Conservation (phyloP, 208 protist species). For the Leishmania tropica region DNA sequence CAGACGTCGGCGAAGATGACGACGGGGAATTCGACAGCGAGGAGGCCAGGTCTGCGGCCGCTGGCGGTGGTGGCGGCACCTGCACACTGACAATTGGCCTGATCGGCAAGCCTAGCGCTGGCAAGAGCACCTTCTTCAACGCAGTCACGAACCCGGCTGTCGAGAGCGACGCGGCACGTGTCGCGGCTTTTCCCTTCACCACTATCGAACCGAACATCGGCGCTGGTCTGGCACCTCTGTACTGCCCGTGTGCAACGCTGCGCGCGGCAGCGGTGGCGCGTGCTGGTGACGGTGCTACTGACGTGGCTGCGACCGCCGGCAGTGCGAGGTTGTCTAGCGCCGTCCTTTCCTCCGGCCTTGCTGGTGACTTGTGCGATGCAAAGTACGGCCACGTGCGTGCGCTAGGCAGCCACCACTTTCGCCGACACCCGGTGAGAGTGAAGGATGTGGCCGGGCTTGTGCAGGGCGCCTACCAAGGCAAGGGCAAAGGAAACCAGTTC, state of each 20-base stretch:
- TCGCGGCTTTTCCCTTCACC: slow-evolving; percentile 94
- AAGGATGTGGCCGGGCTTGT: slow-evolving; percentile 95
- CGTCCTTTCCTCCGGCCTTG: slow-evolving; percentile 11
- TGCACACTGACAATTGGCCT: slow-evolving; percentile 91
- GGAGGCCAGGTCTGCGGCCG: slow-evolving; percentile 1
- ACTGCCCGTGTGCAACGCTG: slow-evolving; percentile 68
- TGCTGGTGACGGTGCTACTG: background rate
- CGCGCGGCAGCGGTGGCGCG: background rate
- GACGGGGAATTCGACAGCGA: background rate
- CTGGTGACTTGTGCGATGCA: slow-evolving; percentile 50
- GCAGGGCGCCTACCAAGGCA: slow-evolving; percentile 93
- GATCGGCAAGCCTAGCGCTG: slow-evolving; percentile 93
- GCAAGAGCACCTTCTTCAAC: slow-evolving; percentile 96
- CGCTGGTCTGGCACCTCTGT: slow-evolving; percentile 53
- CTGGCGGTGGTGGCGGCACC: slow-evolving; percentile 38
- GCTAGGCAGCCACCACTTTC: slow-evolving; percentile 35
- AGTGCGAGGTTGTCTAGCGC: background rate
- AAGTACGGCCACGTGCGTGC: slow-evolving; percentile 62
- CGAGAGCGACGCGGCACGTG: slow-evolving; percentile 81
- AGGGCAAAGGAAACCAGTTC: slow-evolving; percentile 94
- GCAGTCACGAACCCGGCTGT: slow-evolving; percentile 83
- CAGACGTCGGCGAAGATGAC: slow-evolving; percentile 9
- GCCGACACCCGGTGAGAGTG: slow-evolving; percentile 82
- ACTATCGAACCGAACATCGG: slow-evolving; percentile 94
- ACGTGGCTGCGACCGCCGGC: background rate